Conservation (phyloP, 768 basidiomycete species). For the Lactarius pseudohatsudake region DNA sequence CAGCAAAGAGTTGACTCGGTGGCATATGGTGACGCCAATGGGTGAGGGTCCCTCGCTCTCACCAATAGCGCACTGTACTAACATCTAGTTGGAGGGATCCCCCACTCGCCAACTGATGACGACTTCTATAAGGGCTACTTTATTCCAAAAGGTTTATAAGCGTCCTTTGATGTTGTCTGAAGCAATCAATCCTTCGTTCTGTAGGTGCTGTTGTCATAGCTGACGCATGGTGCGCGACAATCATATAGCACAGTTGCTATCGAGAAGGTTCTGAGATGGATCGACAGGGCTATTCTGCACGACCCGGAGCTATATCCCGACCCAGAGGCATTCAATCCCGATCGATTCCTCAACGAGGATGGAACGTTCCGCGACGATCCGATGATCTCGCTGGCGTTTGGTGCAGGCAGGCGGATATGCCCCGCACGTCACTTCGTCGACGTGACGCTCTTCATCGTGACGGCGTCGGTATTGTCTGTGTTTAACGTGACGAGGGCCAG, state of each 20-base stretch:
- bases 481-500: slow-evolving; percentile 12
- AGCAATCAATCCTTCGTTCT: neutral
- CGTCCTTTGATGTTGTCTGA: no score
- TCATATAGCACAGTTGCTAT: neutral
- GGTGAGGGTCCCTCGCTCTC: neutral
- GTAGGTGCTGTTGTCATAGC: slow-evolving; percentile 19
- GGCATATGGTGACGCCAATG: slow-evolving; percentile 28
- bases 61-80: neutral
- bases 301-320: slow-evolving; percentile 33
- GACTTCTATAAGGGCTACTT: slow-evolving; percentile 33
- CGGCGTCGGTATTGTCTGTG: slow-evolving; percentile 10
- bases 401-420: neutral
- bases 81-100: slow-evolving; percentile 20
- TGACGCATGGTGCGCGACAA: slow-evolving; percentile 33
- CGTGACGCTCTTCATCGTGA: neutral
- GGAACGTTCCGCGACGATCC: slow-evolving; percentile 11
- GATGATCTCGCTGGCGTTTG: neutral
- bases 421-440: neutral
- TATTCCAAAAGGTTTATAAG: slow-evolving; percentile 33
- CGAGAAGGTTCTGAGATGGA: neutral
- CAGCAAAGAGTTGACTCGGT: slow-evolving; percentile 30
- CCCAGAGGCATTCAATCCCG: slow-evolving; percentile 33
- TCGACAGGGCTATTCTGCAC: slow-evolving; percentile 22
- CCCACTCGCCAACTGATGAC: slow-evolving; percentile 29
- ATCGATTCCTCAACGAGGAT: slow-evolving; percentile 29